phyloP scores from a whole-genome alignment of 108 stramenopile species.

The Schizochytrium sp. region DNA sequence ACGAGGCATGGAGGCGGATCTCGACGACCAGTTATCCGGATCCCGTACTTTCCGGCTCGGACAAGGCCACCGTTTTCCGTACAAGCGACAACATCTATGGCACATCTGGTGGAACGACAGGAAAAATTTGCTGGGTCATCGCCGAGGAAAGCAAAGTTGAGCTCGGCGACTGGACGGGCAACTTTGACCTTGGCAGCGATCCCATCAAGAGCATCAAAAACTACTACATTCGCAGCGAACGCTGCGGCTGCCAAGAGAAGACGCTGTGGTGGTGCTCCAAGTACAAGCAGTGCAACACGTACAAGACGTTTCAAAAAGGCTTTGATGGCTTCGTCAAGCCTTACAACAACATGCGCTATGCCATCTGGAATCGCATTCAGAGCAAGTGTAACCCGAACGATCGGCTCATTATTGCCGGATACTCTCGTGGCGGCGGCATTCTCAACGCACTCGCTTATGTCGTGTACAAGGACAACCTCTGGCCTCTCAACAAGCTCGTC shows the following conservation, averaged over 20 bases:
- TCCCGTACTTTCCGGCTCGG: background rate
- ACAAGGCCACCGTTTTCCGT: background rate
- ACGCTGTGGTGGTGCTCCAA: slow-evolving; percentile 17
- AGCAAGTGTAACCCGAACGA: background rate
- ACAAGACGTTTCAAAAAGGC: background rate
- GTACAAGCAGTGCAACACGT: slow-evolving; percentile 8
- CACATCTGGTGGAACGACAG: background rate
- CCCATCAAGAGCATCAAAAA: background rate
- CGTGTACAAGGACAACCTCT: background rate
- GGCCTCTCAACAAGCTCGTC: background rate
- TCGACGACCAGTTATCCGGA: background rate
- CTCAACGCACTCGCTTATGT: background rate
- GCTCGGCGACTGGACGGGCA: background rate
- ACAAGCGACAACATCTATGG: background rate
- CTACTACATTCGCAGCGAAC: background rate
- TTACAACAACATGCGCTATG: background rate
- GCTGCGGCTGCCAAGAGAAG: background rate
- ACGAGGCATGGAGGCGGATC: background rate
- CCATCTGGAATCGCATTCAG: background rate
- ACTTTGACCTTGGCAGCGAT: background rate
- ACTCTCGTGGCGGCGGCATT: background rate
- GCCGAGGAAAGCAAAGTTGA: background rate
- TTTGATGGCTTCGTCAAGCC: slow-evolving; percentile 4
- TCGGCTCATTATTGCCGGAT: background rate
- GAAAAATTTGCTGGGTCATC: background rate